A percentile compares a stretch with the other conserved stretches of the same genome.
Conservation (phyloP, 1,139 yeast genomes). For the Taphrina confusa region DNA sequence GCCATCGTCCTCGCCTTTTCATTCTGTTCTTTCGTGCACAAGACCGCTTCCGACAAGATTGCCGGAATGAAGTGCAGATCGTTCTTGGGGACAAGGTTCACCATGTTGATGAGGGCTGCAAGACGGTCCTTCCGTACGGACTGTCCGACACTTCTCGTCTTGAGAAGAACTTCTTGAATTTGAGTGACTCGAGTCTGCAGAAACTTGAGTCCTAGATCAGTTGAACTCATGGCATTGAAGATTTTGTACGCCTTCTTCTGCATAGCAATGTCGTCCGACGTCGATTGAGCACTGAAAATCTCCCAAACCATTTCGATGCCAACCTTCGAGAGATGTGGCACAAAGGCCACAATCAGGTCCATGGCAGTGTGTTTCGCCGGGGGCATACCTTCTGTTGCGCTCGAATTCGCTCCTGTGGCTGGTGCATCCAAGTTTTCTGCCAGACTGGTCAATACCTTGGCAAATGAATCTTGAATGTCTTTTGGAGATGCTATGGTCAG, state of each 20-base stretch:
- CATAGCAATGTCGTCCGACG: constrained; percentile 60
- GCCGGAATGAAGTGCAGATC: constrained; percentile 68
- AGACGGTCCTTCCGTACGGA: constrained; percentile 53
- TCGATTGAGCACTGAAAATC: constrained; percentile 68
- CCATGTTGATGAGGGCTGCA: constrained; percentile 57
- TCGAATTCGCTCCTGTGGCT: constrained; percentile 44
- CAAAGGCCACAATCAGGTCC: constrained; percentile 85
- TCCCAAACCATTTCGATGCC: constrained; percentile 73
- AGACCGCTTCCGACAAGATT: constrained; percentile 78
- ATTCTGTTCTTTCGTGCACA: constrained; percentile 90
- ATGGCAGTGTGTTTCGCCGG: constrained; percentile 78
- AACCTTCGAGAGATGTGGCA: constrained; percentile 71
- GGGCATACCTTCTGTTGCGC: constrained; percentile 50
- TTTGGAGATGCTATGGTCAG: constrained; percentile 66
- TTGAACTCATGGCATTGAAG: constrained; percentile 63
- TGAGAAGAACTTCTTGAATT: constrained; percentile 53
- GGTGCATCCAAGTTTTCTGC: constrained; percentile 73
- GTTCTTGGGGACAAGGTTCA: constrained; percentile 58
- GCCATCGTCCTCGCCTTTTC: constrained; percentile 87
- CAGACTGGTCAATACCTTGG: constrained; percentile 78
- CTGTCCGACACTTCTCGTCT: constrained; percentile 17
- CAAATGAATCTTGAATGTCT: constrained; percentile 73
- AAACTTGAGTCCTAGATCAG: constrained; percentile 61
- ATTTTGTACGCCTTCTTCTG: constrained; percentile 92
- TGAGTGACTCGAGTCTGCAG: constrained; percentile 38